Evolutionary conservation across 2,329 filamentous ascomycete genomes (phyloP).

Genomic region (Clarireedia homoeocarpa): DNA sequence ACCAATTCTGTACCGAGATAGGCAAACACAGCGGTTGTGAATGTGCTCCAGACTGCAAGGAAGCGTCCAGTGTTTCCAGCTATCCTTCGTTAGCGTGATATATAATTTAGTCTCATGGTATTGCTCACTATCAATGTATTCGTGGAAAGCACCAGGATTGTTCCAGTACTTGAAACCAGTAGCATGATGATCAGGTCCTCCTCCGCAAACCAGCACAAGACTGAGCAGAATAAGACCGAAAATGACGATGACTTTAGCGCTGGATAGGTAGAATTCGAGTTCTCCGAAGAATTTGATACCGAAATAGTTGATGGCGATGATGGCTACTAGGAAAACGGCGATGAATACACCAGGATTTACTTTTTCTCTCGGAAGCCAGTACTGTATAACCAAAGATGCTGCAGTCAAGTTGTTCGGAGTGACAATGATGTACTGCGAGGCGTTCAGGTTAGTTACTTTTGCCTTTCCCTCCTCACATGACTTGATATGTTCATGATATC

Average conservation of each 20-base stretch:
- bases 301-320: constrained; percentile 61
- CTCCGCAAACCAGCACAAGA: constrained; percentile 55
- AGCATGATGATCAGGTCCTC: constrained; percentile 48
- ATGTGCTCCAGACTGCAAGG: constrained; percentile 50
- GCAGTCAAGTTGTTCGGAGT: constrained; percentile 82
- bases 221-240: constrained; percentile 58
- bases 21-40: constrained; percentile 45
- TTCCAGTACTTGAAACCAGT: constrained; percentile 45
- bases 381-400: constrained; percentile 69
- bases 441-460: background rate
- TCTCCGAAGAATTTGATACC: constrained; percentile 29
- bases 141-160: constrained; percentile 34
- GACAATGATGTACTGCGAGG: constrained; percentile 67
- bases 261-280: constrained; percentile 49
- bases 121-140: constrained; percentile 29
- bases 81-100: constrained; percentile 31
- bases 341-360: constrained; percentile 78
- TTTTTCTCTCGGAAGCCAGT: constrained; percentile 55
- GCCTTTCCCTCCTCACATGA: background rate
- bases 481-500: background rate
- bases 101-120: background rate
- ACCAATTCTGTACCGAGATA: constrained; percentile 56
- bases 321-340: constrained; percentile 56
- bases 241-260: constrained; percentile 56
- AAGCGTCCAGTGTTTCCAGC: constrained; percentile 39